phyloP scores from a whole-genome alignment of 331 rosid species.

The Malus hybrid region DNA sequence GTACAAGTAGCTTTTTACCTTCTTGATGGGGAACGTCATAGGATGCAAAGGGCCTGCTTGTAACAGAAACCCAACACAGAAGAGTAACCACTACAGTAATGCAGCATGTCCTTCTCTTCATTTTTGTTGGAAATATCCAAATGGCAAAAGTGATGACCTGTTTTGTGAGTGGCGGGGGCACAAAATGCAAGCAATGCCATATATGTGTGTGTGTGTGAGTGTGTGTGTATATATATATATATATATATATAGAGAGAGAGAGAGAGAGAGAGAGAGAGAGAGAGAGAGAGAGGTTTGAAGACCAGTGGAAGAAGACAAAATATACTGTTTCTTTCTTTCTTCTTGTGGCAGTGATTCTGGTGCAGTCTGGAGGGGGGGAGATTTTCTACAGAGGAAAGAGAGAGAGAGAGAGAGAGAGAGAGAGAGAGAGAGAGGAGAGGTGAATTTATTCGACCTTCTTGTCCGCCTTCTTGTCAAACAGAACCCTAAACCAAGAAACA shows the following conservation, averaged over 20 bases:
- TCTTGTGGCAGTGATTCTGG: no score
- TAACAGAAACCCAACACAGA: slow-evolving; percentile 13
- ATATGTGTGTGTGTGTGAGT: not conserved
- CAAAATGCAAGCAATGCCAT: not conserved
- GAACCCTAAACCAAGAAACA: not conserved
- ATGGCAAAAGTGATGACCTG: not conserved
- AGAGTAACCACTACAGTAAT: not conserved
- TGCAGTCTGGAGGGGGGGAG: no score
- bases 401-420: not conserved
- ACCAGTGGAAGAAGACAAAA: no score
- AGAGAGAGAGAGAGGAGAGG: not conserved
- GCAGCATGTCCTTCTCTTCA: slow-evolving; percentile 13
- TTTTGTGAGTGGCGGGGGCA: not conserved
- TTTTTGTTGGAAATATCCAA: not conserved
- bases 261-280: no score
- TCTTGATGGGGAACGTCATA: not conserved
- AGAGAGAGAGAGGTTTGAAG: no score
- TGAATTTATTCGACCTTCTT: not conserved
- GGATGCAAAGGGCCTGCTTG: slow-evolving; percentile 13
- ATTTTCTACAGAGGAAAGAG: no score
- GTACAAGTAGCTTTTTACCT: slow-evolving; percentile 2
- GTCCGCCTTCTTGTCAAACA: slow-evolving; percentile 7
- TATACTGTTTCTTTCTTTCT: no score
- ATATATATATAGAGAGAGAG: not conserved
- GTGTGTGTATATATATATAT: not conserved